Evolutionary conservation across 345 rosid species (phyloP), one percentile per base, ranked within the genome.

Genomic region (Lenwebbia sp.): DNA sequence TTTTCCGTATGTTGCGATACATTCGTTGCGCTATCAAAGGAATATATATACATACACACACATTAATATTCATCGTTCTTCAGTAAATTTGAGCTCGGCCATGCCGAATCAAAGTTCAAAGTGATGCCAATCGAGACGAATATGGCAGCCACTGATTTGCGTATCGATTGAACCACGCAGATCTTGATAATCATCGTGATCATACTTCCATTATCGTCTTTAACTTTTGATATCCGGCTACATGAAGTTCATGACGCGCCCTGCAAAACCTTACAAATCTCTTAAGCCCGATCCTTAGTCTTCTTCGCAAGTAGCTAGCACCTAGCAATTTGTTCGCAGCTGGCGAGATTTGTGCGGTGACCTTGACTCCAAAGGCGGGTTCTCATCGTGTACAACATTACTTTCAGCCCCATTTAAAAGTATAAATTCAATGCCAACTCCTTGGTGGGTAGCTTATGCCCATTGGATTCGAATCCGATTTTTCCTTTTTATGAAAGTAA

Each of bases 211-310:
- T n/a, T 30, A 14, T 62, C 17, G 75, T 62, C 75, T 60, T 60
- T 60, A 0, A 0, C 7, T 62, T 28, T 62, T 0, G 0, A 7
- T 62, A 14, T 0, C 30, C 30, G 30, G 30, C 30, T 6, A 26
- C 65, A 17, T 3, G 22, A 7, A 28, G 2, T 14, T 62, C 9
- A 28, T 4, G 40, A 15, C 40, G 1, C 2, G 12, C 75, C 22
- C 1, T 3, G 41, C 41, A 33, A 3, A 22, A 62, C 44, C 41
- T 7, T 7, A 15, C 76, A 2, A 22, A 17, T 65, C 76, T 17
- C 21, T 65, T 65, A 33, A 65, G 75, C 41, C 11, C 19, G 41
- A 22, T 30, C 41, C 22, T 4, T 30, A 37, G 37, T 22, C 44
- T 33, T 65, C 76, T 62, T 10, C 5, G 23, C 23, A 0, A 65